phyloP scores from a whole-genome alignment of 1,139 yeast genomes.

The Blastobotrys malaysiensis region DNA sequence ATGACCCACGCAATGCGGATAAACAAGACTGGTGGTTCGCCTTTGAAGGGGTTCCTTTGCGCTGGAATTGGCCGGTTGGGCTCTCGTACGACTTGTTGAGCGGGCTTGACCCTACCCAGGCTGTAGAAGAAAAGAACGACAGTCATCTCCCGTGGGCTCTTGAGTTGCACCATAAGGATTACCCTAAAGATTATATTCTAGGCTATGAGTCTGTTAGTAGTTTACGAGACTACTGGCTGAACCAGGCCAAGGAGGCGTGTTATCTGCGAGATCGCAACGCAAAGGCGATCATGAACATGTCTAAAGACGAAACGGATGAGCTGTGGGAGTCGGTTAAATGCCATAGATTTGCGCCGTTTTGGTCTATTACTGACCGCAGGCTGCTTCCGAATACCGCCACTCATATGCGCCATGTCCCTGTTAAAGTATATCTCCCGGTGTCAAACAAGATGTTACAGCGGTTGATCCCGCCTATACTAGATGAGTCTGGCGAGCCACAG shows the following conservation, averaged over 20 bases:
- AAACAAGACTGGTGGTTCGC: slow-evolving; percentile 60
- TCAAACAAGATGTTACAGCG: slow-evolving; percentile 45
- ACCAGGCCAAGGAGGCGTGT: slow-evolving; percentile 75
- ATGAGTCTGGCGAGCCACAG: slow-evolving; percentile 17
- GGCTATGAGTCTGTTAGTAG: slow-evolving; percentile 37
- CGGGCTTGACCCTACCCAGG: slow-evolving; percentile 33
- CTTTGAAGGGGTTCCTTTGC: slow-evolving; percentile 54
- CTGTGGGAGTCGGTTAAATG: slow-evolving; percentile 44
- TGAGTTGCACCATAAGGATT: slow-evolving; percentile 39
- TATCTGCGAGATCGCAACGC: slow-evolving; percentile 68
- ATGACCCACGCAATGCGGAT: slow-evolving; percentile 33
- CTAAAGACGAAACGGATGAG: slow-evolving; percentile 51
- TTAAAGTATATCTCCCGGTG: slow-evolving; percentile 53
- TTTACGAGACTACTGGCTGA: slow-evolving; percentile 55
- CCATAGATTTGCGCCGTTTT: slow-evolving; percentile 34
- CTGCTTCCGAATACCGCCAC: slow-evolving; percentile 29
- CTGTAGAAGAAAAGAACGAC: slow-evolving; percentile 11
- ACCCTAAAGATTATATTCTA: slow-evolving; percentile 51
- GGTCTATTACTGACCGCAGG: slow-evolving; percentile 37
- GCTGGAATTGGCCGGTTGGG: slow-evolving; percentile 76
- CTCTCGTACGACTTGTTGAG: slow-evolving; percentile 53
- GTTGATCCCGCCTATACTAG: slow-evolving; percentile 37
- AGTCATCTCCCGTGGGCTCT: slow-evolving; percentile 46
- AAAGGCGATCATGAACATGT: slow-evolving; percentile 67
- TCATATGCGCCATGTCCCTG: slow-evolving; percentile 47